Evolutionary conservation across 352 stramenopile genomes (phyloP).

Genomic region (Phytophthora constricta): DNA sequence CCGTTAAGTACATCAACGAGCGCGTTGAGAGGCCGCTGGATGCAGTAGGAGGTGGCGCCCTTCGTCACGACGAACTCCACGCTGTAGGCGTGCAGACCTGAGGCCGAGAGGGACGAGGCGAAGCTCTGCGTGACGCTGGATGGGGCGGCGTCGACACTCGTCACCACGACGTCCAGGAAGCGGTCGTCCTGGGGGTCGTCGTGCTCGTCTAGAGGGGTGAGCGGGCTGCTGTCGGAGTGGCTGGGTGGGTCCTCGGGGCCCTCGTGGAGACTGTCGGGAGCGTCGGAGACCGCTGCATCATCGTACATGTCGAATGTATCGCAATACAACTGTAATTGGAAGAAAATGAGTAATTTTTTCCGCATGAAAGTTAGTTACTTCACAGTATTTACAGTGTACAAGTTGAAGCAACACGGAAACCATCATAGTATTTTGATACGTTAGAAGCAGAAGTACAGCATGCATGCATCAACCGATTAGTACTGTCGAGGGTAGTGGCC

Average conservation of each 20-base stretch:
- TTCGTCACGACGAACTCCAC: conserved; percentile 75
- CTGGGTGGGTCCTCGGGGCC: not conserved
- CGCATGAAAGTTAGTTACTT: too few species aligned
- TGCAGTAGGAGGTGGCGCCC: conserved; percentile 57
- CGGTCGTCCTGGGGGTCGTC: conserved; percentile 18
- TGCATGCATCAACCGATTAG: not conserved
- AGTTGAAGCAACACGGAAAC: too few species aligned
- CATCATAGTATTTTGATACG: not conserved
- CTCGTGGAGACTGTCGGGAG: not conserved
- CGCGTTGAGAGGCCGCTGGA: conserved; percentile 47
- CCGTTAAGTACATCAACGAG: conserved; percentile 48
- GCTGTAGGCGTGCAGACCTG: conserved; percentile 41
- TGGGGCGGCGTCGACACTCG: conserved; percentile 56
- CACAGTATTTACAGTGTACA: too few species aligned
- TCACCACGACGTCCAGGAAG: conserved; percentile 70
- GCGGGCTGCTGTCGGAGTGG: not conserved
- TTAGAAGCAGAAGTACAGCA: not conserved
- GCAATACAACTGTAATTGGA: not conserved
- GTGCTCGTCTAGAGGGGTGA: not conserved
- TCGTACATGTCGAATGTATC: not conserved
- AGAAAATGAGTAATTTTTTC: not conserved
- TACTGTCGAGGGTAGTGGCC: conserved; percentile 13
- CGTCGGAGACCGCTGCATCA: not conserved
- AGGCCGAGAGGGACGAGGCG: conserved; percentile 43
- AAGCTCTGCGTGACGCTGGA: conserved; percentile 46